Evolutionary conservation across 257 asterid species (phyloP).

Genomic region (Jaltomata sinuosa): DNA sequence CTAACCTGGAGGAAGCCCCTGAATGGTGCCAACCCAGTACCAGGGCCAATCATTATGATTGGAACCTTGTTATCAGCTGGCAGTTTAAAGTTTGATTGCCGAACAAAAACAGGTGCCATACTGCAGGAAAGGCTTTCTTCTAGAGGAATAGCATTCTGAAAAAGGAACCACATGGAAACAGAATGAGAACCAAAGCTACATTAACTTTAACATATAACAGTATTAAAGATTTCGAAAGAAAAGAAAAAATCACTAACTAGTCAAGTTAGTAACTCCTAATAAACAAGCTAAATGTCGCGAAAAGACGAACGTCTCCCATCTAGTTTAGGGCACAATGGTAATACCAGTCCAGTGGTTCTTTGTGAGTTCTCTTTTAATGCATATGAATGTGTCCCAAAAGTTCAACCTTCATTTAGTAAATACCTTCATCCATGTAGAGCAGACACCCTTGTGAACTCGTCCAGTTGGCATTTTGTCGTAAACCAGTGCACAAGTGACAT

Average conservation of each 20-base stretch:
- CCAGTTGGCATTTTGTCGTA: slow-evolving; percentile 83
- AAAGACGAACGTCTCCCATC: not conserved
- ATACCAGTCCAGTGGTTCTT: not conserved
- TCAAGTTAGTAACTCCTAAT: not conserved
- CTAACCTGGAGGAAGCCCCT: slow-evolving; percentile 98
- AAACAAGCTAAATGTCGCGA: not conserved
- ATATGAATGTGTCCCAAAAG: not conserved
- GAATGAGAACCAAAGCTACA: not conserved
- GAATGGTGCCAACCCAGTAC: slow-evolving; percentile 97
- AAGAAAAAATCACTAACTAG: not conserved
- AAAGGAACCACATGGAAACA: slow-evolving; percentile 5
- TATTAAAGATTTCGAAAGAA: not conserved
- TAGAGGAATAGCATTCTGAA: slow-evolving; percentile 68
- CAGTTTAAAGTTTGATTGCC: slow-evolving; percentile 87
- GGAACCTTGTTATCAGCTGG: slow-evolving; percentile 85
- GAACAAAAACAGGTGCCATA: slow-evolving; percentile 69
- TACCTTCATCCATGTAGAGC: slow-evolving; percentile 99
- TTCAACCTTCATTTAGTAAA: slow-evolving; percentile 3
- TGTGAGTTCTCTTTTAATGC: not conserved
- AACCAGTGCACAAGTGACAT: slow-evolving; percentile 91
- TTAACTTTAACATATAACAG: not conserved
- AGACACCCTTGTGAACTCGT: slow-evolving; percentile 86
- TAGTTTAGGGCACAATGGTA: not conserved
- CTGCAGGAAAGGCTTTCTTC: slow-evolving; percentile 73
- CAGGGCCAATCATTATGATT: slow-evolving; percentile 91